Evolutionary conservation across 495 filamentous ascomycete genomes (phyloP).

Genomic region (Bathelium albidoporum): DNA sequence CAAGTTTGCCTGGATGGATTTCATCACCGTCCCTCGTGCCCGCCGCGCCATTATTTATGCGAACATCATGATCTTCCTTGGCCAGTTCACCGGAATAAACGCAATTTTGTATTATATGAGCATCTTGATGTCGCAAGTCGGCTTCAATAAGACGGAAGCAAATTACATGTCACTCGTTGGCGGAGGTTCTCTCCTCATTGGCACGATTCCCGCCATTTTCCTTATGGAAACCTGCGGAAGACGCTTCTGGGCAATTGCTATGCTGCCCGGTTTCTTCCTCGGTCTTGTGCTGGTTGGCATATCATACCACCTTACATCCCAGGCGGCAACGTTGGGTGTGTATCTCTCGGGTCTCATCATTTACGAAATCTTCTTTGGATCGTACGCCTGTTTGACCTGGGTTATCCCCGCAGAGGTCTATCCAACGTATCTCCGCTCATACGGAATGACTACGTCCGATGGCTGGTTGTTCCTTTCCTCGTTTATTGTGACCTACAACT

Average conservation of each 20-base stretch:
- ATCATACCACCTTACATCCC: conserved; percentile 38
- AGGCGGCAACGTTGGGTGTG: conserved; percentile 35
- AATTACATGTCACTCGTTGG: conserved; percentile 56
- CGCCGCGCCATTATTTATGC: conserved; percentile 52
- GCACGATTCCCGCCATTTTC: conserved; percentile 48
- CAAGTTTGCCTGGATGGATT: conserved; percentile 49
- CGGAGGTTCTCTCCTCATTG: conserved; percentile 46
- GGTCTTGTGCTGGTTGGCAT: conserved; percentile 47
- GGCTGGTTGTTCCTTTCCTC: conserved; percentile 48
- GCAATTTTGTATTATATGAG: conserved; percentile 57
- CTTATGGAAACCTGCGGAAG: conserved; percentile 52
- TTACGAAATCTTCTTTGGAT: conserved; percentile 54
- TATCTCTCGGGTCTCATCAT: conserved; percentile 50
- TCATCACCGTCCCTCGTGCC: conserved; percentile 48
- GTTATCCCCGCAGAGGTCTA: conserved; percentile 51
- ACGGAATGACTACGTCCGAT: conserved; percentile 50
- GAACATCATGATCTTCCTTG: conserved; percentile 52
- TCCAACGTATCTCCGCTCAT: conserved; percentile 49
- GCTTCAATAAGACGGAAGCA: conserved; percentile 40
- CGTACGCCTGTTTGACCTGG: conserved; percentile 54
- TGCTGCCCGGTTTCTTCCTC: conserved; percentile 53
- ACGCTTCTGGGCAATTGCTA: conserved; percentile 51
- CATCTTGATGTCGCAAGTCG: conserved; percentile 45
- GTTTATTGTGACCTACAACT: conserved; percentile 57
- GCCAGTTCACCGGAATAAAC: conserved; percentile 53